Percentiles rank a stretch among this genome's conserved stretches.
These are phyloP conservation scores for Macrolepiota dolichaula DNA, from an alignment of 768 basidiomycete genomes.

Conservation along the genomic window DNA sequence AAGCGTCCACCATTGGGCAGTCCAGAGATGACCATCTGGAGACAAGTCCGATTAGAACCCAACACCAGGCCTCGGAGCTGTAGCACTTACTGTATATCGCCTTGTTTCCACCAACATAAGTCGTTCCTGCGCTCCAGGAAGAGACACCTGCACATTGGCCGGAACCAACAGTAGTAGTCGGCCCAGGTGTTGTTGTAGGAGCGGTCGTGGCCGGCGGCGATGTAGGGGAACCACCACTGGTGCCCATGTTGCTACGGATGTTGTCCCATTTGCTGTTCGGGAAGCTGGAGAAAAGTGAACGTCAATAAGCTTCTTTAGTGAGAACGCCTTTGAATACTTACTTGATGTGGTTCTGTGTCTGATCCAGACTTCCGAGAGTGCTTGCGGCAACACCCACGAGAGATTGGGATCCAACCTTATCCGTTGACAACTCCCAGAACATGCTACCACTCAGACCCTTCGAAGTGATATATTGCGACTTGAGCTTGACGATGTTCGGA, in stretches of 20 bases:
- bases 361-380: constrained; percentile 52
- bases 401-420: constrained; percentile 56
- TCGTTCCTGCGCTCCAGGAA: constrained; percentile 47
- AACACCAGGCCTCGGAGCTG: background rate
- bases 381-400: constrained; percentile 48
- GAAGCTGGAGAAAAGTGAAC: constrained; percentile 35
- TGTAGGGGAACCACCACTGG: constrained; percentile 19
- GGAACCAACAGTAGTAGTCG: constrained; percentile 21
- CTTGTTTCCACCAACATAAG: constrained; percentile 43
- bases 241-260: constrained; percentile 60
- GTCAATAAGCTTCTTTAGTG: background rate
- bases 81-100: constrained; percentile 40
- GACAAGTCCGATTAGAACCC: background rate
- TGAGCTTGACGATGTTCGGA: constrained; percentile 60
- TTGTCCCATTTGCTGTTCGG: constrained; percentile 73
- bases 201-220: constrained; percentile 20
- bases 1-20: constrained; percentile 62
- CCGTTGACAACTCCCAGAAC: constrained; percentile 75
- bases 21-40: constrained; percentile 52
- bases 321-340: constrained; percentile 20
- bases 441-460: constrained; percentile 65
- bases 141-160: constrained; percentile 39
- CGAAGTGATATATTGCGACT: constrained; percentile 63
- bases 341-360: constrained; percentile 64
- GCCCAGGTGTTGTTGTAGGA: constrained; percentile 15